A percentile compares a stretch with the other conserved stretches of the same genome.
Evolutionary conservation across 2,329 filamentous ascomycete genomes (phyloP).

Genomic region (Westerdykella aurantiaca): DNA sequence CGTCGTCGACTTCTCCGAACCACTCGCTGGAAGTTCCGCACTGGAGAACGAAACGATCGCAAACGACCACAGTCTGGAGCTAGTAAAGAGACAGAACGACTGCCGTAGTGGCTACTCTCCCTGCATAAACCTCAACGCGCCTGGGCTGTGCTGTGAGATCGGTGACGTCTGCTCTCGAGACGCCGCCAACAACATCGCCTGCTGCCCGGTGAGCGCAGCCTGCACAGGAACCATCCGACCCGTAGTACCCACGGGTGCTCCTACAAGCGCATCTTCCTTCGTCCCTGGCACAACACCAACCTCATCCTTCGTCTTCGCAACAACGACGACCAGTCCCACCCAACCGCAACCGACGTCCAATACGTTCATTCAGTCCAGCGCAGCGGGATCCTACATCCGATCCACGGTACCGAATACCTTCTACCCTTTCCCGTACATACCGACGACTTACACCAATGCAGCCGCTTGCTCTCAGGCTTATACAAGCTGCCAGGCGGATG

Average conservation of each 20-base stretch:
- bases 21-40: conserved; percentile 16
- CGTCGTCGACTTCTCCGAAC: conserved; percentile 28
- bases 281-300: conserved; percentile 15
- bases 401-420: conserved; percentile 45
- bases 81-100: conserved; percentile 33
- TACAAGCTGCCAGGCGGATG: conserved; percentile 47
- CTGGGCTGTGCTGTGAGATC: conserved; percentile 51
- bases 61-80: conserved; percentile 17
- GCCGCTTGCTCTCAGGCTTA: conserved; percentile 51
- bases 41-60: conserved; percentile 22
- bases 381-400: conserved; percentile 9
- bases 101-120: conserved; percentile 50
- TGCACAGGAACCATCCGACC: conserved; percentile 52
- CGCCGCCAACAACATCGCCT: conserved; percentile 53
- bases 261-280: conserved; percentile 4
- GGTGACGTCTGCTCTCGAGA: conserved; percentile 53
- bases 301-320: conserved; percentile 14
- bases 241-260: conserved; percentile 6
- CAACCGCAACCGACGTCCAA: conserved; percentile 12
- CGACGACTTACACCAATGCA: conserved; percentile 49
- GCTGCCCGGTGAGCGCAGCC: conserved; percentile 53
- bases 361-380: conserved; percentile 20
- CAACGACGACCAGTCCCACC: conserved; percentile 8
- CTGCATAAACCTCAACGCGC: conserved; percentile 49
- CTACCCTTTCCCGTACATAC: conserved; percentile 50